Percentiles rank a stretch among this genome's conserved stretches.
Evolutionary conservation across 2,329 filamentous ascomycete species (phyloP).

Genomic region (Cercospora sp.): DNA sequence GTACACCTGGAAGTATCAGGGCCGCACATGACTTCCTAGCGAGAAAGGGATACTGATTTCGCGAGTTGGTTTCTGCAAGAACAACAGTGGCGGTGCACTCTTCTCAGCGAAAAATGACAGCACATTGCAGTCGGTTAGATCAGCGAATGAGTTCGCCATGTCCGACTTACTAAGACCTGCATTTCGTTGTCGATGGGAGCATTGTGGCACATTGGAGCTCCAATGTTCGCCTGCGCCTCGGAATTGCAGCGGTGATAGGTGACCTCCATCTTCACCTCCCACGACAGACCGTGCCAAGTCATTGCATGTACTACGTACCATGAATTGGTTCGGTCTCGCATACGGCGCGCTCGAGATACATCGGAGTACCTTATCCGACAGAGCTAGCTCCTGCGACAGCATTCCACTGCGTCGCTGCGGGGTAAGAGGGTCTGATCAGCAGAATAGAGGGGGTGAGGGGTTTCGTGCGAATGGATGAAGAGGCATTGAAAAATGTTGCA

Average conservation of each 20-base stretch:
- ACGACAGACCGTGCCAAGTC: not conserved
- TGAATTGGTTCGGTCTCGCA: not conserved
- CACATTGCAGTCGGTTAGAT: not conserved
- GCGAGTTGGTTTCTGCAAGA: not conserved
- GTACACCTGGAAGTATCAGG: constrained; percentile 16
- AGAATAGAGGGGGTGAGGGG: constrained; percentile 8
- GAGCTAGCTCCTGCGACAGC: not conserved
- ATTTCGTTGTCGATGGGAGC: not conserved
- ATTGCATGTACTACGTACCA: not conserved
- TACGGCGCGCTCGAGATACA: not conserved
- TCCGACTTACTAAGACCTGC: not conserved
- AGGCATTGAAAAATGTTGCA: not conserved
- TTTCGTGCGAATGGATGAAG: constrained; percentile 1
- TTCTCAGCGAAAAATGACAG: not conserved
- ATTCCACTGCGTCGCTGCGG: not conserved
- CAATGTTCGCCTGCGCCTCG: not conserved
- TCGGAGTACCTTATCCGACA: not conserved
- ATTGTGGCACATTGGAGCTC: not conserved
- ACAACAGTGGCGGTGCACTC: not conserved
- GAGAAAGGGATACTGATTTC: constrained; percentile 17
- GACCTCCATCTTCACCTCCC: not conserved
- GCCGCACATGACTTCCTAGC: constrained; percentile 24
- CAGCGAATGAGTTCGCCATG: not conserved
- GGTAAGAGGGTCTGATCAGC: not conserved
- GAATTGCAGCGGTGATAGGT: not conserved